Percentiles rank a stretch among this genome's conserved stretches.
Conservation (phyloP, 768 basidiomycete species). For the Kwoniella sp. region DNA sequence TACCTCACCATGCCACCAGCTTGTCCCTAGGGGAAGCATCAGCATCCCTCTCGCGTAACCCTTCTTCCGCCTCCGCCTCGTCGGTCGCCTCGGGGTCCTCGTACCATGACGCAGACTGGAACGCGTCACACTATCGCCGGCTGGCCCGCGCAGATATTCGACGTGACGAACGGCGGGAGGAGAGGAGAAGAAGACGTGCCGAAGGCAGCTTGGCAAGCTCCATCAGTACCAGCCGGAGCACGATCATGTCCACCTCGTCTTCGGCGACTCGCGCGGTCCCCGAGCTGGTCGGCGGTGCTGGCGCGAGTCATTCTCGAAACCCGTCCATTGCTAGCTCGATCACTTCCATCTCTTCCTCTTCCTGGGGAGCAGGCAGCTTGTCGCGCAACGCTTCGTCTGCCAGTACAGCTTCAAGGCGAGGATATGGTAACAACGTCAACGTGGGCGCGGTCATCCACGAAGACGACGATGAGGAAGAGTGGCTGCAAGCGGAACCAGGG, state of each 20-base stretch:
- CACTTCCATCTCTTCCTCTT: conserved; percentile 25
- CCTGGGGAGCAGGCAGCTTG: conserved; percentile 22
- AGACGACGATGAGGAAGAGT: conserved; percentile 41
- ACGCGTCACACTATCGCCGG: conserved; percentile 46
- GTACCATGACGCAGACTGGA: conserved; percentile 21
- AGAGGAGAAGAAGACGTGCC: conserved; percentile 34
- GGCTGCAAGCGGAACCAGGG: conserved; percentile 19
- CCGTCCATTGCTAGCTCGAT: conserved; percentile 30
- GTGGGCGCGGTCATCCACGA: conserved; percentile 34
- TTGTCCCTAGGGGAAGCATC: conserved; percentile 12
- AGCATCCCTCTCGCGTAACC: conserved; percentile 18
- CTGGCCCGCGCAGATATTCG: conserved; percentile 40
- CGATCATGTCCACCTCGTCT: conserved; percentile 27
- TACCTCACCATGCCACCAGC: not conserved
- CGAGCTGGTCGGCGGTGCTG: conserved; percentile 35
- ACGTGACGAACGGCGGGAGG: conserved; percentile 38
- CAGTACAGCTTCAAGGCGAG: conserved; percentile 23
- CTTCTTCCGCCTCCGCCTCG: conserved; percentile 26
- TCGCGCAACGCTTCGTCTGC: conserved; percentile 35
- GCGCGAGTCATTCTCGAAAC: conserved; percentile 24
- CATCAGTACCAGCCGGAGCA: conserved; percentile 17
- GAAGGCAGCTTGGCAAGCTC: conserved; percentile 23
- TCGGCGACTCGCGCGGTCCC: conserved; percentile 28
- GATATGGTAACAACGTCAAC: conserved; percentile 20
- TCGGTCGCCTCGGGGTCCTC: conserved; percentile 14